Conservation (phyloP, 2,329 filamentous ascomycete species). For the Fusarium piperis region DNA sequence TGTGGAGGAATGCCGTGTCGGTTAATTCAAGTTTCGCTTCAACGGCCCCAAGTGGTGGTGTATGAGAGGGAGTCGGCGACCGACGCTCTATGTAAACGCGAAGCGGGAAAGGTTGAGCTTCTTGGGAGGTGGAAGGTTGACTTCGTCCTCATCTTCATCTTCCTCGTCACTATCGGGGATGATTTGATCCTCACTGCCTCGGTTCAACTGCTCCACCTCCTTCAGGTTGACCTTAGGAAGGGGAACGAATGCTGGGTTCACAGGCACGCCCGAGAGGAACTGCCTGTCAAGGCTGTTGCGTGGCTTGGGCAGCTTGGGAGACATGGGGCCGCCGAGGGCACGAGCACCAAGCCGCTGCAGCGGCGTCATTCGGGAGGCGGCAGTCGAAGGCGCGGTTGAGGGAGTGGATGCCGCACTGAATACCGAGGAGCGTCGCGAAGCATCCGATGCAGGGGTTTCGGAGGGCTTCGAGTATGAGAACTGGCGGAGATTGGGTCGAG, state of each 20-base stretch:
- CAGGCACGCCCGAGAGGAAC: conserved; percentile 50
- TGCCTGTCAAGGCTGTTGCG: conserved; percentile 36
- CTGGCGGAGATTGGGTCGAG: conserved; percentile 45
- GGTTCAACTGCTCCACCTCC: conserved; percentile 63
- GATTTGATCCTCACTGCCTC: conserved; percentile 68
- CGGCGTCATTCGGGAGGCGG: conserved; percentile 59
- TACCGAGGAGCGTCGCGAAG: conserved; percentile 48
- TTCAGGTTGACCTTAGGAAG: conserved; percentile 63
- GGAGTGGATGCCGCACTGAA: conserved; percentile 50
- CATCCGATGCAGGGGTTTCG: conserved; percentile 49
- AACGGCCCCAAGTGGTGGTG: not conserved
- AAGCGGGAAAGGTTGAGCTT: conserved; percentile 62
- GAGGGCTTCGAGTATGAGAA: conserved; percentile 47
- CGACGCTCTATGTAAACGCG: conserved; percentile 47
- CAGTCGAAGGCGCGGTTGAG: conserved; percentile 55
- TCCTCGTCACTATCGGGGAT: conserved; percentile 63
- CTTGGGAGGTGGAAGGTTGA: conserved; percentile 40
- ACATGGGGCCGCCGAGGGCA: conserved; percentile 47
- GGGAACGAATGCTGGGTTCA: conserved; percentile 65
- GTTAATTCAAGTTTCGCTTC: conserved; percentile 2
- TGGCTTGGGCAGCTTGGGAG: conserved; percentile 45
- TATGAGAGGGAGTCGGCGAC: not conserved
- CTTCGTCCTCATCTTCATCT: conserved; percentile 50
- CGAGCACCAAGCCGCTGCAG: conserved; percentile 63
- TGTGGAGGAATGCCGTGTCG: conserved; percentile 23